Percentiles rank a stretch among this genome's conserved stretches.
Conservation (phyloP, 2,329 filamentous ascomycete genomes). For the Scorias spongiosa region DNA sequence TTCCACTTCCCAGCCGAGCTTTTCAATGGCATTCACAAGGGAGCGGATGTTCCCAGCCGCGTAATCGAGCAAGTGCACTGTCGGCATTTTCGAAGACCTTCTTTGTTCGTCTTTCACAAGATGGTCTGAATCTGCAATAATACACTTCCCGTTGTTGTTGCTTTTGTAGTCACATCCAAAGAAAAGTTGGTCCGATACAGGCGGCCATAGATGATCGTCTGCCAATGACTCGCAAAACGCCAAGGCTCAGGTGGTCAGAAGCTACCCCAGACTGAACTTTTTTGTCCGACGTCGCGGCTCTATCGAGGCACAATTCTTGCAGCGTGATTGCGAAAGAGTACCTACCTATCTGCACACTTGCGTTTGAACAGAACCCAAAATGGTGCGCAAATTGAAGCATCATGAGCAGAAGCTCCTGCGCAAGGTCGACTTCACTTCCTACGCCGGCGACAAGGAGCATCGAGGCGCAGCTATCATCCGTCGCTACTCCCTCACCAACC, state of each 20-base stretch:
- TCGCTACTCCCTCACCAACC: conserved; percentile 82
- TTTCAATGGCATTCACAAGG: conserved; percentile 93
- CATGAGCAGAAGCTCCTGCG: conserved; percentile 89
- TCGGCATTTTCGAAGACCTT: conserved; percentile 42
- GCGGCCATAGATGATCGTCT: not conserved
- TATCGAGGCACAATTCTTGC: not conserved
- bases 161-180: too few species aligned
- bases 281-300: not conserved
- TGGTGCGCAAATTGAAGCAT: conserved; percentile 93
- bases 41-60: conserved; percentile 94
- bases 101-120: not conserved
- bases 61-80: conserved; percentile 70
- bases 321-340: too few species aligned
- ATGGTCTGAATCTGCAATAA: too few species aligned
- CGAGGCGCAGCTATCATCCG: conserved; percentile 66
- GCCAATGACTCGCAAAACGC: not conserved
- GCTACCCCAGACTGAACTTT: not conserved
- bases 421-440: conserved; percentile 83
- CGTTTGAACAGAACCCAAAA: conserved; percentile 26
- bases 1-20: conserved; percentile 80
- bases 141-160: too few species aligned
- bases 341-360: too few species aligned
- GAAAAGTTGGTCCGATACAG: too few species aligned
- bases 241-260: not conserved
- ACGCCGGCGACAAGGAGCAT: conserved; percentile 70